Conservation (phyloP, 2,329 filamentous ascomycete genomes). For the Aspergillus flavus region DNA sequence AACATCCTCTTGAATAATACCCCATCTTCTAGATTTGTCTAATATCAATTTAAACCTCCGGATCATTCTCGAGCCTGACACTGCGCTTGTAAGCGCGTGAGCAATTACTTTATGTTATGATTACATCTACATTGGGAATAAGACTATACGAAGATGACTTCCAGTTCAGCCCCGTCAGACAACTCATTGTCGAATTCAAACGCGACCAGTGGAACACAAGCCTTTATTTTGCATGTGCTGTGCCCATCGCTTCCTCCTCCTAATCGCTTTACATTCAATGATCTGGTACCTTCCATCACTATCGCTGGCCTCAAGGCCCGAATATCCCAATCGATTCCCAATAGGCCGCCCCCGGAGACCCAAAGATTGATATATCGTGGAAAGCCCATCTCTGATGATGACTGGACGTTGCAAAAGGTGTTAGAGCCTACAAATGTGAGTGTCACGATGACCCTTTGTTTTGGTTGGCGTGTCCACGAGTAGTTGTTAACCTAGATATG, state of each 20-base stretch:
- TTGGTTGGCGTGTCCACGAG: neutral
- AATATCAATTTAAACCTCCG: neutral
- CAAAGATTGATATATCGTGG: conserved; percentile 64
- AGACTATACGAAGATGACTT: conserved; percentile 12
- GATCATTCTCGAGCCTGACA: neutral
- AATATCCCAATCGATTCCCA: conserved; percentile 54
- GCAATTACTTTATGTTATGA: neutral
- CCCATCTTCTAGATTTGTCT: neutral
- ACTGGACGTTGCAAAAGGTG: conserved; percentile 51
- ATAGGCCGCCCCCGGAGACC: conserved; percentile 45
- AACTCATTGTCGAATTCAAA: neutral
- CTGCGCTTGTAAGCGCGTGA: conserved; percentile 1
- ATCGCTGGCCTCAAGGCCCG: conserved; percentile 56
- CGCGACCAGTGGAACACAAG: neutral
- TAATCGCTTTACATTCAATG: conserved; percentile 40
- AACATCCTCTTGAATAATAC: neutral
- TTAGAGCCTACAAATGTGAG: conserved; percentile 56
- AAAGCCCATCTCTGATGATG: conserved; percentile 53
- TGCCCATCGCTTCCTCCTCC: conserved; percentile 44
- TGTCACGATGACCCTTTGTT: conserved; percentile 6
- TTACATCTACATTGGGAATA: neutral
- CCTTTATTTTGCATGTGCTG: conserved; percentile 42
- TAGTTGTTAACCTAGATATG: conserved; percentile 7
- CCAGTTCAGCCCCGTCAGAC: conserved; percentile 7
- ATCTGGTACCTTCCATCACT: conserved; percentile 45